Conservation (phyloP, 2,329 filamentous ascomycete species). For the Sphaceloma murrayae region DNA sequence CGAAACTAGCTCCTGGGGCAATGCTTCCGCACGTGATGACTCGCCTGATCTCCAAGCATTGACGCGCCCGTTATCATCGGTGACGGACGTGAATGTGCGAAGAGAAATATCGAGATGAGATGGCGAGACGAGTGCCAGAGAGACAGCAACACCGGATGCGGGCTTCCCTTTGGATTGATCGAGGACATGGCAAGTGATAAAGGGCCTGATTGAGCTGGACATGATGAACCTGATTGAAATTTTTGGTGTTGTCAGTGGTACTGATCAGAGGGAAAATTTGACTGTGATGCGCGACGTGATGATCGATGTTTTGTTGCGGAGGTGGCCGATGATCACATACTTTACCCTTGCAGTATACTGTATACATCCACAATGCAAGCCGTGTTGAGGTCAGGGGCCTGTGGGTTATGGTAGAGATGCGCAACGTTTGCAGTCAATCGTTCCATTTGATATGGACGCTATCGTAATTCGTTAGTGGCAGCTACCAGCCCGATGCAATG, state of each 20-base stretch:
- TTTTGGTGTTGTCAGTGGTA: too few species aligned
- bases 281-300: too few species aligned
- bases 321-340: neutral
- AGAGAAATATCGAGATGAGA: constrained; percentile 24
- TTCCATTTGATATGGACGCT: too few species aligned
- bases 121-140: constrained; percentile 43
- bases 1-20: constrained; percentile 21
- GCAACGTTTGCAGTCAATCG: too few species aligned
- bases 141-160: constrained; percentile 56
- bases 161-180: constrained; percentile 68
- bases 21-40: constrained; percentile 33
- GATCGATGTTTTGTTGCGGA: too few species aligned
- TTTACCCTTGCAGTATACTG: too few species aligned
- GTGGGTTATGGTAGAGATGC: too few species aligned
- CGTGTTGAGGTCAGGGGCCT: too few species aligned
- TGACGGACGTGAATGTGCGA: constrained; percentile 52
- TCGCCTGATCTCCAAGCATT: constrained; percentile 47
- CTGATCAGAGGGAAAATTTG: too few species aligned
- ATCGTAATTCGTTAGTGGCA: constrained; percentile 2
- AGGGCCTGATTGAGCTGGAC: constrained; percentile 29
- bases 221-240: constrained; percentile 13
- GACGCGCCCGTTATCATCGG: constrained; percentile 68
- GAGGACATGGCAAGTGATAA: constrained; percentile 80
- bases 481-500: neutral
- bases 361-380: too few species aligned